These are phyloP conservation scores for Pseudocercospora fijiensis DNA, from an alignment of 2,329 filamentous ascomycete genomes.

Conservation along the genomic window DNA sequence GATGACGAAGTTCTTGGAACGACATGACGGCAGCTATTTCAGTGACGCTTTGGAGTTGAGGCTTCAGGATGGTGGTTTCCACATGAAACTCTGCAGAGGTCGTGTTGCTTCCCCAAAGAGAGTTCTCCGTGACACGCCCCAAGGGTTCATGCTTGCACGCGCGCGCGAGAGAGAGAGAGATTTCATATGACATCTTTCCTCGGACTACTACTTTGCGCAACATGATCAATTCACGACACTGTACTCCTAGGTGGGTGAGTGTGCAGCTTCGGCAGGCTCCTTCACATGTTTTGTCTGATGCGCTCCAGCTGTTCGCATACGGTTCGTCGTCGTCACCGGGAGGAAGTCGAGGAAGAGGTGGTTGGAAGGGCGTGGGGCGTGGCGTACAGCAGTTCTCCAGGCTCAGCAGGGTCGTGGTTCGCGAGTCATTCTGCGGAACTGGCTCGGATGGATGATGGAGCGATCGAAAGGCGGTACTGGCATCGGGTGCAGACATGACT, in stretches of 20 bases:
- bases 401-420: background rate
- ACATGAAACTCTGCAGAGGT: background rate
- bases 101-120: background rate
- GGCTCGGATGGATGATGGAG: background rate
- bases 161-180: too few species aligned
- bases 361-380: too few species aligned
- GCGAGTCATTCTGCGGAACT: background rate
- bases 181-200: background rate
- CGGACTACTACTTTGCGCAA: background rate
- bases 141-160: background rate
- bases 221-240: background rate
- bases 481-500: background rate
- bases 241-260: too few species aligned
- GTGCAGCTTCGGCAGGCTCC: too few species aligned
- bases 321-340: background rate
- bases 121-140: background rate
- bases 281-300: background rate
- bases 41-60: background rate
- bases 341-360: background rate
- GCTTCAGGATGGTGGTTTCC: background rate
- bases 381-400: too few species aligned
- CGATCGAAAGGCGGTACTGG: background rate
- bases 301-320: background rate
- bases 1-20: background rate
- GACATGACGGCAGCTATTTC: background rate